A percentile compares a stretch with the other conserved stretches of the same genome.
Conservation (phyloP, 176 grass and related monocot genomes). For the Hordeum vulgare region DNA sequence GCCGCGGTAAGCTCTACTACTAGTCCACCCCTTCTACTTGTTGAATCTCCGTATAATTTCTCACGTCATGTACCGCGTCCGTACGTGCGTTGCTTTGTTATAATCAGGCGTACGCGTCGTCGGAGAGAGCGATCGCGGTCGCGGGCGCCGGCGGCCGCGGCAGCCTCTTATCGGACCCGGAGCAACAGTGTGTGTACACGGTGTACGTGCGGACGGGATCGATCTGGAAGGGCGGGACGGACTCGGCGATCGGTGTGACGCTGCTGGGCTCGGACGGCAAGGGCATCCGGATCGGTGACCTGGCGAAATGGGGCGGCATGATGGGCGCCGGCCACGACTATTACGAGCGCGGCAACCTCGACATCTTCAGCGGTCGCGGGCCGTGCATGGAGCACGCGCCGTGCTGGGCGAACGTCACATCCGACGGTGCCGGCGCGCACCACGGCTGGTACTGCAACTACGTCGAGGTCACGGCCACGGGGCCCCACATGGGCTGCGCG, state of each 20-base stretch:
- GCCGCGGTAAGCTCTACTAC: slow-evolving; percentile 21
- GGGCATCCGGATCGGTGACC: slow-evolving; percentile 47
- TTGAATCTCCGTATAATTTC: not conserved
- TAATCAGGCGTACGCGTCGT: not conserved
- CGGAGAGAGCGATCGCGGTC: not conserved
- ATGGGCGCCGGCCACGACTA: slow-evolving; percentile 68
- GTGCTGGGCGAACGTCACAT: slow-evolving; percentile 81
- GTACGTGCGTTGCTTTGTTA: no score
- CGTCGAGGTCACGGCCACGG: slow-evolving; percentile 70
- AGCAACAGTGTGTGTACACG: slow-evolving; percentile 79
- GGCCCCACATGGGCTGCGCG: slow-evolving; percentile 59
- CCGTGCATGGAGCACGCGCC: slow-evolving; percentile 49
- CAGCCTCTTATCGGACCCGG: not conserved
- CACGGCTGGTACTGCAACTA: slow-evolving; percentile 98
- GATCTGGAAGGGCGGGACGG: slow-evolving; percentile 75
- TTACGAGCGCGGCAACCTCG: slow-evolving; percentile 87
- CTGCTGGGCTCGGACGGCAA: slow-evolving; percentile 45
- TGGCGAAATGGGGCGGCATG: slow-evolving; percentile 62
- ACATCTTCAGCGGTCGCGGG: slow-evolving; percentile 91
- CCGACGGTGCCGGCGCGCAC: slow-evolving; percentile 57
- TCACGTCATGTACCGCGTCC: not conserved
- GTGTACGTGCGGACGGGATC: slow-evolving; percentile 72
- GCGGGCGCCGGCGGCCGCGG: not conserved
- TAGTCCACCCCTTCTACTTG: not conserved
- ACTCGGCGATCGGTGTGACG: slow-evolving; percentile 62